phyloP scores from a whole-genome alignment of 2,329 filamentous ascomycete species.

The Fusarium begoniae region DNA sequence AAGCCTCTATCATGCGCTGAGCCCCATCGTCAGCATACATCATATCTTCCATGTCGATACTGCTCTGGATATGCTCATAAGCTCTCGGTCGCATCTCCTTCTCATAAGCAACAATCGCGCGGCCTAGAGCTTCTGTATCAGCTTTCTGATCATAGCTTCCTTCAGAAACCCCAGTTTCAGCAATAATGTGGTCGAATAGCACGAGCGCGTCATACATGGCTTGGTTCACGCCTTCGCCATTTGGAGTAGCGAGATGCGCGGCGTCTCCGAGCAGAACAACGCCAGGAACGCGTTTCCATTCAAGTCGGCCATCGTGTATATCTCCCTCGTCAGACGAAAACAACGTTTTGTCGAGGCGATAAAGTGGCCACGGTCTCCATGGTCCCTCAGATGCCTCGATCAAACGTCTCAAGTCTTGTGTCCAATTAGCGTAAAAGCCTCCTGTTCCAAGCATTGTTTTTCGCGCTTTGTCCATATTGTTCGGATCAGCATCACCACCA shows the following conservation, averaged over 20 bases:
- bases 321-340: background rate
- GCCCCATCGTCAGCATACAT: constrained; percentile 3
- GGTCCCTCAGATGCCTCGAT: background rate
- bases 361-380: constrained; percentile 3
- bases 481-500: background rate
- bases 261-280: background rate
- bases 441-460: background rate
- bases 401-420: background rate
- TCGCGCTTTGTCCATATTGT: background rate
- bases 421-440: background rate
- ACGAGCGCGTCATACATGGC: constrained; percentile 1
- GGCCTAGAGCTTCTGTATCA: background rate
- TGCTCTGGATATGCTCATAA: background rate
- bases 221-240: constrained; percentile 4
- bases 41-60: background rate
- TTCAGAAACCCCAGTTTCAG: background rate
- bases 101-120: background rate
- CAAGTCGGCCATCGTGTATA: rapidly evolving
- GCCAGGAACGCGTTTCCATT: background rate
- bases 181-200: background rate
- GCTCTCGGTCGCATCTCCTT: background rate
- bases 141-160: background rate
- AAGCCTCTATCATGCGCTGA: background rate
- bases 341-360: background rate
- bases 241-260: background rate